A percentile compares a stretch with the other conserved stretches of the same genome.
Conservation (phyloP, 306 rosid species). For the Trifolium pratense region DNA sequence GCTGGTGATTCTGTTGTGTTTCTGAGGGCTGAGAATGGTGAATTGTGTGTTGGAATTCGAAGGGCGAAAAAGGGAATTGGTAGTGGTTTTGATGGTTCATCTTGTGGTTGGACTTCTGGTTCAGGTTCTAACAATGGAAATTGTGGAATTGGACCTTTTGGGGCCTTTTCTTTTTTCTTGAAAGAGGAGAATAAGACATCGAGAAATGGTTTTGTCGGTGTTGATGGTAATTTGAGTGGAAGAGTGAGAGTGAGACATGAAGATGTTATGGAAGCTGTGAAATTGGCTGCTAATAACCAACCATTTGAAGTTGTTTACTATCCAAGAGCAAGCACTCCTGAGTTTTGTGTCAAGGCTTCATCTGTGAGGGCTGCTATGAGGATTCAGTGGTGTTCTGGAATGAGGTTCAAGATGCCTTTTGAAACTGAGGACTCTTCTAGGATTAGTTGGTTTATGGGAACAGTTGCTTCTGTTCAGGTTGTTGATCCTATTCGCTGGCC, state of each 20-base stretch:
- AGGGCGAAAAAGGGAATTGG: constrained; percentile 76
- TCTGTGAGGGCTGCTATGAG: constrained; percentile 75
- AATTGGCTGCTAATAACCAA: constrained; percentile 64
- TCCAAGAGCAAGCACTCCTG: constrained; percentile 88
- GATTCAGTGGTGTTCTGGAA: constrained; percentile 85
- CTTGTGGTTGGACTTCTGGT: constrained; percentile 68
- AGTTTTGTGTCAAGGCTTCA: constrained; percentile 79
- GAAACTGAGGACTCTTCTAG: constrained; percentile 96
- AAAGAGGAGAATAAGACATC: constrained; percentile 64
- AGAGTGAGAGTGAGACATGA: constrained; percentile 70
- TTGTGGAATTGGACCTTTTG: constrained; percentile 49
- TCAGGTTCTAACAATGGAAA: constrained; percentile 41
- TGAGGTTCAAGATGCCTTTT: constrained; percentile 97
- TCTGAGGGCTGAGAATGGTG: constrained; percentile 78
- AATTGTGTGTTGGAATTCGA: constrained; percentile 82
- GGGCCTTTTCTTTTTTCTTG: constrained; percentile 68
- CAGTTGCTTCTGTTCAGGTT: constrained; percentile 77
- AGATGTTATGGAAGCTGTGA: constrained; percentile 70
- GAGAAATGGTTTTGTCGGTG: constrained; percentile 58
- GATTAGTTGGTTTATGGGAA: constrained; percentile 98
- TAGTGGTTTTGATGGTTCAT: constrained; percentile 49
- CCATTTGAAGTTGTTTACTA: constrained; percentile 80
- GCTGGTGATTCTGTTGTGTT: constrained; percentile 97
- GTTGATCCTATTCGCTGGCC: constrained; percentile 91
- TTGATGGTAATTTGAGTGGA: constrained; percentile 45